Percentiles rank a stretch among this genome's conserved stretches.
Conservation (phyloP, 2,329 filamentous ascomycete species). For the Claviceps humidiphila region DNA sequence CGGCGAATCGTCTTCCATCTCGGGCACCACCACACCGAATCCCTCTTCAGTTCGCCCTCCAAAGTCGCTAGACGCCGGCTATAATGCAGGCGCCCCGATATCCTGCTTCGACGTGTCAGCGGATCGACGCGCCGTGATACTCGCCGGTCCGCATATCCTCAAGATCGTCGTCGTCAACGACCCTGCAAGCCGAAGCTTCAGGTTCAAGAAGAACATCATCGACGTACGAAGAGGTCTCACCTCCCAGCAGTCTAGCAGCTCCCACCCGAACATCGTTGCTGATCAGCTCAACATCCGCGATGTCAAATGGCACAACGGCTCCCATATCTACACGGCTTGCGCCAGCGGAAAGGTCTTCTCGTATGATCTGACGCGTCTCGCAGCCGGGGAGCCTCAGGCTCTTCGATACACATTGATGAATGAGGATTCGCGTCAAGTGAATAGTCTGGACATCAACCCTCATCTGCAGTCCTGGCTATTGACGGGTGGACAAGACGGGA, state of each 20-base stretch:
- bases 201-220: slow-evolving; percentile 40
- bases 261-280: slow-evolving; percentile 26
- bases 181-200: slow-evolving; percentile 20
- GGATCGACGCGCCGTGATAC: slow-evolving; percentile 40
- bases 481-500: slow-evolving; percentile 51
- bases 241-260: slow-evolving; percentile 29
- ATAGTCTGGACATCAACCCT: slow-evolving; percentile 49
- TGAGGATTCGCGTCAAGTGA: slow-evolving; percentile 51
- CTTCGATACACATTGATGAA: slow-evolving; percentile 44
- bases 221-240: slow-evolving; percentile 45
- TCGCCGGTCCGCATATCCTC: slow-evolving; percentile 46
- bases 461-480: slow-evolving; percentile 43
- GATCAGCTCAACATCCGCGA: slow-evolving; percentile 53
- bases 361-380: slow-evolving; percentile 43
- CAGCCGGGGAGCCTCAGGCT: slow-evolving; percentile 28
- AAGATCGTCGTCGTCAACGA: slow-evolving; percentile 46
- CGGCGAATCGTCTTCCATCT: slow-evolving; percentile 29
- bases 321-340: slow-evolving; percentile 48
- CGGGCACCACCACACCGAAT: slow-evolving; percentile 28
- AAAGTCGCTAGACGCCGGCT: slow-evolving; percentile 42
- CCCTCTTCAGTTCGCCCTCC: slow-evolving; percentile 33
- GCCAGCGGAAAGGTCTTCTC: slow-evolving; percentile 51
- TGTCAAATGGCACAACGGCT: slow-evolving; percentile 43
- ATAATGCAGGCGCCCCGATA: slow-evolving; percentile 39
- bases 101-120: slow-evolving; percentile 44